Percentiles rank a stretch among this genome's conserved stretches.
These are phyloP conservation scores for Parasitella parasitica DNA, from an alignment of 371 early-diverging fungal species.

Conservation along the genomic window DNA sequence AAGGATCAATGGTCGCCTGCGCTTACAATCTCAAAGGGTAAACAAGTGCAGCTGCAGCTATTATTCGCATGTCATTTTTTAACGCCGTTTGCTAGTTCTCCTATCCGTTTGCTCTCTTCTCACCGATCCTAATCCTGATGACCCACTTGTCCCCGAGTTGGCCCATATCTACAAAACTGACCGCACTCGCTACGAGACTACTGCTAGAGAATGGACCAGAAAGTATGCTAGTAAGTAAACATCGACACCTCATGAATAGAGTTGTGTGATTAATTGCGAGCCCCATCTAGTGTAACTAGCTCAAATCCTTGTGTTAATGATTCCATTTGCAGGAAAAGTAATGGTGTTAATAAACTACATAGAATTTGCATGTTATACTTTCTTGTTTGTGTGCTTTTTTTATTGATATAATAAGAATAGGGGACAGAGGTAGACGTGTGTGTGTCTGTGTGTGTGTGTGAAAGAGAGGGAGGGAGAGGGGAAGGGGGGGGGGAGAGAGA, in stretches of 20 bases:
- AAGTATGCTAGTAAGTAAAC: constrained; percentile 73
- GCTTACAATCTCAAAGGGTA: constrained; percentile 94
- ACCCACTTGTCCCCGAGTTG: constrained; percentile 96
- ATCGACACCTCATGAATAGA: too few species aligned
- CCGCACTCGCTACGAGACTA: constrained; percentile 81
- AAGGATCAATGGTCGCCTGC: constrained; percentile 99
- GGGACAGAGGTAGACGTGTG: too few species aligned
- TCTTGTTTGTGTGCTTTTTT: background rate
- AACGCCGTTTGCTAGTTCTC: too few species aligned
- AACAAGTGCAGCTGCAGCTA: too few species aligned
- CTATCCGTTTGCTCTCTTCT: constrained; percentile 96
- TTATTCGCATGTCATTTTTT: too few species aligned
- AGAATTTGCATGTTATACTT: constrained; percentile 13
- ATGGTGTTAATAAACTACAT: constrained; percentile 11
- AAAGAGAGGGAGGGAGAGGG: background rate
- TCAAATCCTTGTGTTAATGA: background rate
- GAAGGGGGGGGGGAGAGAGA: background rate
- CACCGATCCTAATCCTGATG: constrained; percentile 97
- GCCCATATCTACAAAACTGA: constrained; percentile 97
- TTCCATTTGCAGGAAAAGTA: background rate
- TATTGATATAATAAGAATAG: background rate
- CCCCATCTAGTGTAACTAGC: constrained; percentile 8
- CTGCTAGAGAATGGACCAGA: constrained; percentile 93
- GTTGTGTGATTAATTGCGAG: background rate
- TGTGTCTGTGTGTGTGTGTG: too few species aligned